Evolutionary conservation across 352 stramenopile genomes (phyloP), one percentile per base, ranked within the genome.

Genomic region (Phytophthora melonis): DNA sequence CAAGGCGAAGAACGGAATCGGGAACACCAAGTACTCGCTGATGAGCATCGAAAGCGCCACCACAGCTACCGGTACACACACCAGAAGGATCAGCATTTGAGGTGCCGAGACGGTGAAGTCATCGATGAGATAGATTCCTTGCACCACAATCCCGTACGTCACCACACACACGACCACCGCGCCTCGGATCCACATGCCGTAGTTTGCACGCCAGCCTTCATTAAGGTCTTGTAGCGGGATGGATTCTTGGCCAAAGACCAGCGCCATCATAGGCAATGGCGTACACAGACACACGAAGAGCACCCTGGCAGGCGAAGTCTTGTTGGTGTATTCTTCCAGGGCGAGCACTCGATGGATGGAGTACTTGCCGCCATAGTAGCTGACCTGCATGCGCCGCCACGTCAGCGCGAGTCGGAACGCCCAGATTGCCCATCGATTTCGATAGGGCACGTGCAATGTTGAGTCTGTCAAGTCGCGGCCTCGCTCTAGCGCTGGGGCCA

Each of bases 341-440:
- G 66, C 66, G 14, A 75, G 71, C 30, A 68, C 32, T 19, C 71
- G 66, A 30, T 78, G 66, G 45, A 78, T 68, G 5, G 71, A 78
- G 54, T 78, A 78, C 19, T 60, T 75, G 18, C 70, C 63, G 18
- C 74, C 70, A 18, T 72, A 67, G 41, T 81, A 75, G 21, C 70
- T 75, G 5, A 81, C 59, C 58, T 81, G 74, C 52, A 72, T 69
- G 13, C n/a, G 43, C 13, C 34, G 36, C 64, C 63, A 73, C 0
- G 53, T 0, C 14, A 23, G 52, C 1, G 66, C 9, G 19, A 70
- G 21, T 14, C 55, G 60, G 11, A 49, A 25, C 10, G 47, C 47
- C 25, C 3, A 27, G 4, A 19, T 19, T 11, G 11, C 14, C 50
- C 50, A 57, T 2, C 21, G 16, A 36, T 32, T 36, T 57, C 13